Evolutionary conservation across 495 filamentous ascomycete genomes (phyloP), one percentile per base, ranked within the genome.

Genomic region (Podospora appendiculata): DNA sequence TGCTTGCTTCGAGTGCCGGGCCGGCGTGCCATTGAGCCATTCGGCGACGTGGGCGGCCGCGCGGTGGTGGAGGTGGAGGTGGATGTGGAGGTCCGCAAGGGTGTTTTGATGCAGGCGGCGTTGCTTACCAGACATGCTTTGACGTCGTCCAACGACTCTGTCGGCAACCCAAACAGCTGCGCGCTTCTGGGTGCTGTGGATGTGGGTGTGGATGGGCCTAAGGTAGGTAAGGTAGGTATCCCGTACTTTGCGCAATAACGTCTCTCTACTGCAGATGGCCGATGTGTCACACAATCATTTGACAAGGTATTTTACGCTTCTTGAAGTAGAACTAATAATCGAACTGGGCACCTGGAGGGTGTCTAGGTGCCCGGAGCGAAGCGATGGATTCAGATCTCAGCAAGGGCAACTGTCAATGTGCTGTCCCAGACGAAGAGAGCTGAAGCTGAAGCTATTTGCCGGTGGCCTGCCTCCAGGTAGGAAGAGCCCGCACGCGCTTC

Each of bases 41-140:
- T 10, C 9, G 11, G 6, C 0, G 17, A 19, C n/a, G 34, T 45
- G 1, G 2, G 32, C 13, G 35, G 8, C 33, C 46, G 39, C 33
- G 47, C 14, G 17, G 50, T 17, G 18, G 39, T 45, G 45, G 49
- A 13, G 16, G 51, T 34, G 13, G 40, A 25, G 18, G 39, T 45
- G 45, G 49, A 13, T 13, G 51, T 34, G 13, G 40, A 25, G 10
- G 43, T 39, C 17, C 13, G 56, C 40, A 50, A 32, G 8, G 50
- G 45, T 36, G 43, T 18, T 38, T 18, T 43, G 17, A 40, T 7
- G 50, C 44, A 33, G 25, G 39, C 32, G 45, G 47, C 52, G 59
- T 13, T 58, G 61, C 19, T 68, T 68, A 68, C 65, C 65, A 56
- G 65, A 68, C 65, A 68, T 68, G 34, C n/a, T 54, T 55, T 25